Evolutionary conservation across 108 stramenopile species (phyloP).

Genomic region (Stephanodiscus minutulus): DNA sequence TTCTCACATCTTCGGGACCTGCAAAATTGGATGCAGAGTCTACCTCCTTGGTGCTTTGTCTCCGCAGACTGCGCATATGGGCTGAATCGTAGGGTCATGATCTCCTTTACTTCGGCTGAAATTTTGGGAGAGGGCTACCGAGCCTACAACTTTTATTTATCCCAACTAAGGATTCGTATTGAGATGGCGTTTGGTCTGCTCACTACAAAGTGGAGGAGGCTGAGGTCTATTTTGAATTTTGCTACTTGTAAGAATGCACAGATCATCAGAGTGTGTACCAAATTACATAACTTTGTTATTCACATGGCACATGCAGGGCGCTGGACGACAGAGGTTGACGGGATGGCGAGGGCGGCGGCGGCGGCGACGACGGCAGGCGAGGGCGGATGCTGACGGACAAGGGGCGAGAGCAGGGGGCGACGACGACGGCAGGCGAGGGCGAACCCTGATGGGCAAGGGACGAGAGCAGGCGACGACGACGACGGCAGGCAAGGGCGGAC

Average conservation of each 20-base stretch:
- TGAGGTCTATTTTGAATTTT: neutral
- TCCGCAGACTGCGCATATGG: slow-evolving; percentile 18
- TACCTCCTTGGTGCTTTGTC: slow-evolving; percentile 2
- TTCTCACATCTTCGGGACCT: neutral
- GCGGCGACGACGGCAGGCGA: no score
- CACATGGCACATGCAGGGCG: neutral
- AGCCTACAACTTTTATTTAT: slow-evolving; percentile 30
- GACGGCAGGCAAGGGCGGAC: no score
- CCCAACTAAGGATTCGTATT: slow-evolving; percentile 44
- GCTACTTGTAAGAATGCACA: neutral
- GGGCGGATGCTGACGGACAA: no score
- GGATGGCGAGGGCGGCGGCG: no score
- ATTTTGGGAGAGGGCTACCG: slow-evolving; percentile 8
- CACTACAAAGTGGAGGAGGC: slow-evolving; percentile 23
- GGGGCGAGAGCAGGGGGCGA: no score
- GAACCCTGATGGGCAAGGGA: no score
- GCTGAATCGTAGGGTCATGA: neutral
- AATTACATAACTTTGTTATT: slow-evolving; percentile 2
- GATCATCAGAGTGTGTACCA: no score
- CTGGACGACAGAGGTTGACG: no score
- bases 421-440: no score
- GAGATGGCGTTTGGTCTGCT: slow-evolving; percentile 49
- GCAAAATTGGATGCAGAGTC: neutral
- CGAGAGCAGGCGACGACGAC: no score
- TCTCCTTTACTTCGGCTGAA: slow-evolving; percentile 21